Base-by-base conservation (phyloP, 2,329 filamentous ascomycete genomes). In the Phyllachora maydis region DNA sequence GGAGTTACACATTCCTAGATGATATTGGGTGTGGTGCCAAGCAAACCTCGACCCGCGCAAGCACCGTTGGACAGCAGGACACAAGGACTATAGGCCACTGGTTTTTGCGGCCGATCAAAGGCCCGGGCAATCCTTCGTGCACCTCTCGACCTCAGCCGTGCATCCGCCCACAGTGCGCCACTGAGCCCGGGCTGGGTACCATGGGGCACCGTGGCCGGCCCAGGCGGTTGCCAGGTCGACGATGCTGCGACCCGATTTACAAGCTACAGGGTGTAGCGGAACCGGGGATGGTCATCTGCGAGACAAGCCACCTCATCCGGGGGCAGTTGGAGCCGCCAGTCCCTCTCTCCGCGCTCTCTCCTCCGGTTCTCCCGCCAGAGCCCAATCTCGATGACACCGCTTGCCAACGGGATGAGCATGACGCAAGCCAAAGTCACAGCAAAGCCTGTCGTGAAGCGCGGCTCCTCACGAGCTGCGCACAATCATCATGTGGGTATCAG, bases 241-340 rank as follows among this genome's bases (percentile, higher is more conserved):
- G n/a, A n/a, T n/a, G n/a, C n/a, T 18, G 16, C 16, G 7, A n/a
- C 7, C 16, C n/a, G 16, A n/a, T 18, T 18, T 7, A 7, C 7
- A 7, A 18, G 16, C 16, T 25, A 44, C 19, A 42, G 24, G 6
- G 40, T 46, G 30, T 56, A 54, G 22, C 54, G 47, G 33, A 59
- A 62, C 13, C 39, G 39, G 4, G 56, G 57, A 37, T 62, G 56
- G 27, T 58, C 49, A 28, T 63, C 57, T 0, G 57, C 58, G 33
- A 62, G 41, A 29, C 62, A 61, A 22, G 50, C 45, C 8, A 45
- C 35, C 36, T 57, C 51, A 13, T 44, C 40, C 14, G 40, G 43
- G 1, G 39, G 37, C 4, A 23, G 21, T 8, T 37, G 29, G 13
- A 60, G 36, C 18, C 55, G 43, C 21, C 44, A 37, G 32, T 61